These are phyloP conservation scores for Phyllosticta citrichinensis DNA, from an alignment of 2,329 filamentous ascomycete genomes.

Conservation along the genomic window DNA sequence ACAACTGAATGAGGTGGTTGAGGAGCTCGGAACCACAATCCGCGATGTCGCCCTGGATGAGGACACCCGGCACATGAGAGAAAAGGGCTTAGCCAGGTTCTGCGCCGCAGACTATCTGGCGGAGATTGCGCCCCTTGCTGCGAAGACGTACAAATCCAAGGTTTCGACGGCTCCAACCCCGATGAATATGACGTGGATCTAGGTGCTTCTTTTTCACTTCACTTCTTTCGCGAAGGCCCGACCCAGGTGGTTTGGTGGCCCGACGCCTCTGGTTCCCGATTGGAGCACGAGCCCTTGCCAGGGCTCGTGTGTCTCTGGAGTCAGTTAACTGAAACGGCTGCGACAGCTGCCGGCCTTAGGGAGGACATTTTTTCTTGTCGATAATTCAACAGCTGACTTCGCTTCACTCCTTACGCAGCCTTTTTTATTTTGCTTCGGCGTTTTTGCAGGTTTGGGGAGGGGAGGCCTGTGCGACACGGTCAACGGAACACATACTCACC, in stretches of 20 bases:
- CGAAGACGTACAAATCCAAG: neutral
- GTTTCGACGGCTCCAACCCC: slow-evolving; percentile 1
- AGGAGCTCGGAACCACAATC: slow-evolving; percentile 61
- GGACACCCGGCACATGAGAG: slow-evolving; percentile 60
- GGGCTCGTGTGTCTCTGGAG: neutral
- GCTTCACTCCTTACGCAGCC: neutral
- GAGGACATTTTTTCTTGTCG: neutral
- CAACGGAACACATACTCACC: neutral
- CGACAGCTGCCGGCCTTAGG: neutral
- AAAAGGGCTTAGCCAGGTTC: slow-evolving; percentile 62
- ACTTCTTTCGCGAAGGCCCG: neutral
- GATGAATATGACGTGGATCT: slow-evolving; percentile 9
- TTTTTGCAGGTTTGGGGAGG: neutral
- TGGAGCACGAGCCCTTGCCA: neutral
- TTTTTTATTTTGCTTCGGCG: neutral
- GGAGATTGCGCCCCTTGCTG: slow-evolving; percentile 60
- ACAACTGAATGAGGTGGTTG: slow-evolving; percentile 84
- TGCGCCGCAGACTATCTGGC: slow-evolving; percentile 72
- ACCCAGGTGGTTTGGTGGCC: neutral
- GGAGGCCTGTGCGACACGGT: neutral
- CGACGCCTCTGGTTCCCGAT: neutral
- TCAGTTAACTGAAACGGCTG: neutral
- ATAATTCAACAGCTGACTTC: neutral
- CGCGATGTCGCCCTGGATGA: slow-evolving; percentile 58
- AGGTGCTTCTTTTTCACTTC: neutral